Evolutionary conservation across 164 flowering plant species (phyloP), one percentile per base, ranked within the genome.

Genomic region (Nymphaea thermarum): DNA sequence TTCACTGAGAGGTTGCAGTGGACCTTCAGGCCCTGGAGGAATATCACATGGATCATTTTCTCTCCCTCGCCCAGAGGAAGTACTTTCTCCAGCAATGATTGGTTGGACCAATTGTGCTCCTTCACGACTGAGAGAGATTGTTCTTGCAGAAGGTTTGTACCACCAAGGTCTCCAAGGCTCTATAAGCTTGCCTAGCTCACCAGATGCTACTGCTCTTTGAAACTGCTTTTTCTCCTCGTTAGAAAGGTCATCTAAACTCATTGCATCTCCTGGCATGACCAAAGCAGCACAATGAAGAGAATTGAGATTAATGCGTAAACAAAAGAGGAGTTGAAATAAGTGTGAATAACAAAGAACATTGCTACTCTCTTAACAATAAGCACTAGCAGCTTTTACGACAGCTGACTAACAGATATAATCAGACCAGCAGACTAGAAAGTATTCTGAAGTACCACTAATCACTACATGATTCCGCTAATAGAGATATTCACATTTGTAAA

Each of bases 141-240:
- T 76, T 66, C 78, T 77, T 43, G 98, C 93, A 67, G 91, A 81
- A 71, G 90, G 87, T 71, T 76, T 87, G 68, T 78, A 73, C 99
- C 99, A 94, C 99, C 98, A 92, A 42, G 99, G 98, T 4, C 83
- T 86, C 98, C 99, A 94, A 16, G 96, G 96, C 68, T 86, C 77
- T 43, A 94, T 91, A 85, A 92, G 76, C 75, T 82, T 94, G 81
- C 96, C 84, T 53, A 94, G 79, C 73, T 91, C 94, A 45, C 98
- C 99, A 43, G 96, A 86, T 74, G 91, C 92, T 63, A 94, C 64
- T 18, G 96, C 96, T 74, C 93, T 83, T 72, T 77, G 83, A 70
- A 88, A 90, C 16, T 41, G 78, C 70, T 86, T 90, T 79, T 73
- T 85, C 74, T 87, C 96, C 69, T 85, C 88, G 0, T 70, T 60